Base-by-base conservation (phyloP, 805 yeast genomes). In the Candida chauliodis region DNA sequence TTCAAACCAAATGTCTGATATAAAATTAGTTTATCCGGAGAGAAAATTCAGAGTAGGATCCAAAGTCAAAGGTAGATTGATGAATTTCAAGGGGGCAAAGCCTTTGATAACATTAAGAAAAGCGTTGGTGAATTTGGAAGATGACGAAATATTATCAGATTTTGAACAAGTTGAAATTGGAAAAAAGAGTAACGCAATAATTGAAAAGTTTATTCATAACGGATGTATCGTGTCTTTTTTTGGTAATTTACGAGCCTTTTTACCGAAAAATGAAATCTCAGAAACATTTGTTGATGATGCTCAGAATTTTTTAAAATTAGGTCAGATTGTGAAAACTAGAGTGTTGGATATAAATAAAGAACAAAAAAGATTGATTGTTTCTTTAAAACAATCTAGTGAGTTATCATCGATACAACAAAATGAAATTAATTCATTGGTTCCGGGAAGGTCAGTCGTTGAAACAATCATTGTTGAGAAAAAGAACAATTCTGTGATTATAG, bases 221-320 rank as follows among this genome's bases (percentile, higher is more conserved):
- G 99, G 99, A 51, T 95, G 86, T 33, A 65, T 89, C 30, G 79
- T 93, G 5, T 76, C 89, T 11, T 89, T 93, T 54, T 90, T 87
- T 53, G 95, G 93, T 38, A 71, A 73, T 37, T 58, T 86, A 30
- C 76, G 72, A 47, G 99, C 89, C 0, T 90, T 78, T 56, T 67
- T 93, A 44, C 98, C 99, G 21, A 78, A 81, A 47, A 69, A 81
- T 38, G 98, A 93, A 65, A 85, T 93, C 51, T 83, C 95, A 38
- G 98, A 93, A 61, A 79, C 95, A 1, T 86, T 76, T 56, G 93
- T 90, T 27, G 73, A 70, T 36, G 76, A 78, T 39, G 89, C 96
- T 14, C 77, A 75, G 47, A 91, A 89, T 48, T 84, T 82, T 58
- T 73, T 91, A 49, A 79, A 79, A 47, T 54, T 84, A 11, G 96